Conservation (phyloP, 208 protist genomes). For the Jaenimonas drosophilae region DNA sequence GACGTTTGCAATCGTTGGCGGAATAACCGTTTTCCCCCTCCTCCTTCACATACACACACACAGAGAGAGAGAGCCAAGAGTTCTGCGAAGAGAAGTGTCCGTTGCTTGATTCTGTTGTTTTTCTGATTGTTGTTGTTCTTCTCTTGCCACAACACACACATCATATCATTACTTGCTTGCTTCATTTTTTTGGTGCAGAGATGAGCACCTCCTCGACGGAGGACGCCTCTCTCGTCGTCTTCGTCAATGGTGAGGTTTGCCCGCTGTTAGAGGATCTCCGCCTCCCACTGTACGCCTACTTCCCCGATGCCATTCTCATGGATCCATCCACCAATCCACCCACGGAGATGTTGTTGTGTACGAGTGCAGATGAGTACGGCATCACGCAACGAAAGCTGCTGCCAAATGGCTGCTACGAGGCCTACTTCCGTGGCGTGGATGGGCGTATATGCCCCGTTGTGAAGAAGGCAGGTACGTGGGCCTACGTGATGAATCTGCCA, state of each 20-base stretch:
- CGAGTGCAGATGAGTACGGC: slow-evolving; percentile 29
- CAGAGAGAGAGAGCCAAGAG: no score
- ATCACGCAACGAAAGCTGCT: slow-evolving; percentile 55
- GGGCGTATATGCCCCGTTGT: slow-evolving; percentile 14
- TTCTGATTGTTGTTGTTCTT: neutral
- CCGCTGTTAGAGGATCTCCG: slow-evolving; percentile 61
- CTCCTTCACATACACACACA: no score
- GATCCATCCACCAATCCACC: slow-evolving; percentile 47
- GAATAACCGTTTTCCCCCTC: no score
- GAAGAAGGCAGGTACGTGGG: slow-evolving; percentile 18
- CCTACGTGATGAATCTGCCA: slow-evolving; percentile 65
- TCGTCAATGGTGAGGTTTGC: slow-evolving; percentile 58
- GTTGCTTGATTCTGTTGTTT: slow-evolving; percentile 1
- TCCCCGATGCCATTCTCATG: slow-evolving; percentile 55
- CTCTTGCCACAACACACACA: neutral
- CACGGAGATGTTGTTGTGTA: slow-evolving; percentile 38
- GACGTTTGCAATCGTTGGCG: no score
- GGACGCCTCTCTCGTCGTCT: slow-evolving; percentile 22
- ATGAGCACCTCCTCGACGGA: neutral
- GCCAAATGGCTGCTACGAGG: slow-evolving; percentile 59
- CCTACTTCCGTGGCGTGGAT: slow-evolving; percentile 21
- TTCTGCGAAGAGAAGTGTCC: no score
- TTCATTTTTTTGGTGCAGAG: slow-evolving; percentile 4
- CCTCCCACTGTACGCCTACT: slow-evolving; percentile 44
- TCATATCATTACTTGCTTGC: neutral